Percentiles rank a stretch among this genome's conserved stretches.
Evolutionary conservation across 768 basidiomycete genomes (phyloP).

Genomic region (Termitomyces sp.): DNA sequence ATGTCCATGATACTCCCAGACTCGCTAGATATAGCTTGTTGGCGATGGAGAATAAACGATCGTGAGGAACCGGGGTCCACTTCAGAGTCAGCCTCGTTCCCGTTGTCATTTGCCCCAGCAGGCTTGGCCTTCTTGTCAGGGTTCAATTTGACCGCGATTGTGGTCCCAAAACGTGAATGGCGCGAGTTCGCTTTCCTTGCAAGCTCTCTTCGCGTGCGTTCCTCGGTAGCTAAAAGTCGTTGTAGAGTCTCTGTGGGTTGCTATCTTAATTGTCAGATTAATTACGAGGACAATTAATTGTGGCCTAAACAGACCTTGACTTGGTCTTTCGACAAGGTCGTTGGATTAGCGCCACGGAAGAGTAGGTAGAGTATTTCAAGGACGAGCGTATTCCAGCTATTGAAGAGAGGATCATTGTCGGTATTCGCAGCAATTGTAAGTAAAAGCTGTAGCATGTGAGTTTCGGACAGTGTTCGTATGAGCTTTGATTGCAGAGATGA

Average conservation of each 20-base stretch:
- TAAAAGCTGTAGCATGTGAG: slow-evolving; percentile 71
- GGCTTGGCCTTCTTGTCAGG: slow-evolving; percentile 37
- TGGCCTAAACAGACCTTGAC: slow-evolving; percentile 43
- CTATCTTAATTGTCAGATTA: slow-evolving; percentile 25
- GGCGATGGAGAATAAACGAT: slow-evolving; percentile 77
- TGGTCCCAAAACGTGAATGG: slow-evolving; percentile 96
- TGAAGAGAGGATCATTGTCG: slow-evolving; percentile 71
- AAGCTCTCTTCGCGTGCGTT: slow-evolving; percentile 50
- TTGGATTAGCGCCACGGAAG: slow-evolving; percentile 73
- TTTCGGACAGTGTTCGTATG: slow-evolving; percentile 62
- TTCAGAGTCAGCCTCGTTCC: slow-evolving; percentile 18
- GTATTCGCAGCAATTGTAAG: slow-evolving; percentile 82
- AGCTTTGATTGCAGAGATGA: slow-evolving; percentile 75
- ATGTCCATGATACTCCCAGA: slow-evolving; percentile 69
- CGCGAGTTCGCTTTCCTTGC: slow-evolving; percentile 59
- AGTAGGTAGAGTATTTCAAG: slow-evolving; percentile 92
- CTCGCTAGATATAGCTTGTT: slow-evolving; percentile 69
- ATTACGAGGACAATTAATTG: neutral
- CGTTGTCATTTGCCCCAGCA: slow-evolving; percentile 9
- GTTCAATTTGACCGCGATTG: slow-evolving; percentile 74
- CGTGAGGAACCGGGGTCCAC: slow-evolving; percentile 30
- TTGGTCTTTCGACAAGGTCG: slow-evolving; percentile 51
- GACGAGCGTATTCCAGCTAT: slow-evolving; percentile 81
- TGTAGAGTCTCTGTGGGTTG: slow-evolving; percentile 66
- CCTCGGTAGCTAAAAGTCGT: slow-evolving; percentile 74